Evolutionary conservation across 805 yeast species (phyloP), one percentile per base, ranked within the genome.

Genomic region (Soucietia sequanensis): DNA sequence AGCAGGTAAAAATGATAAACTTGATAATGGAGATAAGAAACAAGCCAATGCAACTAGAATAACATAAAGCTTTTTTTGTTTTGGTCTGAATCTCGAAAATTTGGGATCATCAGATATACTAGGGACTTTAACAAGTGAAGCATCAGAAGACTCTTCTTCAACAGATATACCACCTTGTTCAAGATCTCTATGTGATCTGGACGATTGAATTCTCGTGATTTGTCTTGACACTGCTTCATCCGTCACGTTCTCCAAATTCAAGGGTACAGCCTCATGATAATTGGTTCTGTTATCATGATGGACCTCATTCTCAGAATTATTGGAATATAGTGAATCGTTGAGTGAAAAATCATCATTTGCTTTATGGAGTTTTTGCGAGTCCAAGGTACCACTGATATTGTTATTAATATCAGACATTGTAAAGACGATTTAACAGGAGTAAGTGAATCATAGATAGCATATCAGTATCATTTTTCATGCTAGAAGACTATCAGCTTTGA

Each of bases 1-100:
- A 2, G 80, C 79, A 6, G 81, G 81, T 13, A 75, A 48, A 39
- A 72, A 67, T 4, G 76, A 67, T 43, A 71, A 50, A 4, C 69
- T 58, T 2, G 69, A 58, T 35, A 68, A 42, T 3, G 79, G 76
- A 4, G 79, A 59, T 23, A 72, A 47, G 39, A 72, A 70, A 28
- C 75, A 64, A 5, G 59, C 42, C 19, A 47, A 18, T 2, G 54
- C 42, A 2, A 50, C 47, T 5, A 50, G 33, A 5, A 39, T 20
- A 12, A 52, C 40, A 30, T 44, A 52, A 7, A 41, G 24, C 4
- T 19, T n/a, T 31, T 49, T 51, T 4, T 39, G 38, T 12, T 34
- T 37, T 11, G 24, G 13, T 6, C 48, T 33, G 25, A 40, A 49
- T 16, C 52, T 27, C 17, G 30, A 31, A 24, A 34, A 47, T n/a